A percentile compares a stretch with the other conserved stretches of the same genome.
phyloP scores from a whole-genome alignment of 2,329 filamentous ascomycete species.

The Uncinocarpus reesii region DNA sequence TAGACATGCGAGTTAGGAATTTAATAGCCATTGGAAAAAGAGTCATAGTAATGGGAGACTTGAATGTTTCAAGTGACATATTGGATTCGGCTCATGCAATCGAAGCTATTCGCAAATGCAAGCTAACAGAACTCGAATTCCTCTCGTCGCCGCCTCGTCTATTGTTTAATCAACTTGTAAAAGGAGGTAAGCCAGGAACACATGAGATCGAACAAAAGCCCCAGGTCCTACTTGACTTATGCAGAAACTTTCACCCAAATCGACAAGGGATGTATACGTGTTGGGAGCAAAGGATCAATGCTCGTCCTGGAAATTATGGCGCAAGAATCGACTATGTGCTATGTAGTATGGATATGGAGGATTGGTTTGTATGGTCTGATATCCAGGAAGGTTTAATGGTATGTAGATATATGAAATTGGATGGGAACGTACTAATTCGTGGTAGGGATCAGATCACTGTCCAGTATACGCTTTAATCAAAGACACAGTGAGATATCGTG shows the following conservation, averaged over 20 bases:
- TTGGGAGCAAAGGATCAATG: conserved; percentile 91
- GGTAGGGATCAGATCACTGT: conserved; percentile 88
- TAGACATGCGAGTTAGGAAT: conserved; percentile 79
- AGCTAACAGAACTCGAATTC: conserved; percentile 59
- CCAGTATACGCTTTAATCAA: conserved; percentile 73
- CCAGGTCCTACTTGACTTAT: conserved; percentile 72
- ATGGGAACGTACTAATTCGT: no score
- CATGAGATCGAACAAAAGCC: conserved; percentile 54
- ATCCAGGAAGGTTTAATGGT: conserved; percentile 85
- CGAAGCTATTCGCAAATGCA: conserved; percentile 62
- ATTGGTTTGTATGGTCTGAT: conserved; percentile 68
- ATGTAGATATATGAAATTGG: conserved; percentile 14
- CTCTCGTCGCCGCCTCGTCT: conserved; percentile 60
- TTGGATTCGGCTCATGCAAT: conserved; percentile 66
- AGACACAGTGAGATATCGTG: conserved; percentile 48
- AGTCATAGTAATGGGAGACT: conserved; percentile 74
- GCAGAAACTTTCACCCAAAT: conserved; percentile 67
- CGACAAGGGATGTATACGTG: conserved; percentile 90
- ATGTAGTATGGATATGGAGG: conserved; percentile 65
- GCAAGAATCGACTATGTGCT: conserved; percentile 89
- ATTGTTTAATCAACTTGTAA: conserved; percentile 76
- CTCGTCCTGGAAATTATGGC: conserved; percentile 89
- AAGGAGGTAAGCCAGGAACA: conserved; percentile 55
- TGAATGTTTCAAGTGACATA: conserved; percentile 64
- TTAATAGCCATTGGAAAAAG: conserved; percentile 68